Percentiles rank a stretch among this genome's conserved stretches.
Conservation (phyloP, 768 basidiomycete genomes). For the Naganishia friedmannii region DNA sequence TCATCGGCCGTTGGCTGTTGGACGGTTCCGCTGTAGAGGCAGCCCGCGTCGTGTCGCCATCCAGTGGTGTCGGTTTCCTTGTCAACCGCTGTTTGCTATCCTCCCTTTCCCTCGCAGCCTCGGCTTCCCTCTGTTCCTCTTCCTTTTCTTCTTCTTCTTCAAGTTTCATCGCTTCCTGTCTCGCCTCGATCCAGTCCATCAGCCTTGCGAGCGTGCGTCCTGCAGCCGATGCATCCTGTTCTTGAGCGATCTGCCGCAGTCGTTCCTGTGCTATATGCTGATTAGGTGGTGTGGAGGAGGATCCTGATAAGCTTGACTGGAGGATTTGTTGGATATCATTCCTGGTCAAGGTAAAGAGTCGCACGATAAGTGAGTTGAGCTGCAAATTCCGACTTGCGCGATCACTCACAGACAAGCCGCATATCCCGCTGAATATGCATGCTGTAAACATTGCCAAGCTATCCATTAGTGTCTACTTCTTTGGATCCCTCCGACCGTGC, state of each 20-base stretch:
- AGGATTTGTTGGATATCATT: slow-evolving; percentile 40
- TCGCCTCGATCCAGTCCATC: slow-evolving; percentile 41
- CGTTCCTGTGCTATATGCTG: slow-evolving; percentile 6
- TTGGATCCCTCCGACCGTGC: background rate
- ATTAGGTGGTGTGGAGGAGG: slow-evolving; percentile 27
- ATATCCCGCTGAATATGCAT: slow-evolving; percentile 30
- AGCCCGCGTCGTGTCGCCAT: background rate
- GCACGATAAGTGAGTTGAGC: background rate
- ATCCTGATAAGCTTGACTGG: slow-evolving; percentile 30
- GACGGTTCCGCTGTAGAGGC: background rate
- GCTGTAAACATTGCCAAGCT: background rate
- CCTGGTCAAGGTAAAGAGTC: slow-evolving; percentile 20
- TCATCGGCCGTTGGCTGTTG: background rate
- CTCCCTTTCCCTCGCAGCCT: slow-evolving; percentile 18
- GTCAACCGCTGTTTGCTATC: slow-evolving; percentile 13
- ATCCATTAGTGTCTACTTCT: background rate
- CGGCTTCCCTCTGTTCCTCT: slow-evolving; percentile 25
- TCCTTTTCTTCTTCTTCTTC: slow-evolving; percentile 32
- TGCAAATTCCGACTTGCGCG: background rate
- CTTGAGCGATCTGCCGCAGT: slow-evolving; percentile 22
- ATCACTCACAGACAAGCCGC: slow-evolving; percentile 25
- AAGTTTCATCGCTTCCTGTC: slow-evolving; percentile 34
- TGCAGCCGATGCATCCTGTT: slow-evolving; percentile 22
- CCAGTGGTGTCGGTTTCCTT: background rate
- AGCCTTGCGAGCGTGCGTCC: slow-evolving; percentile 37